Base-by-base conservation (phyloP, 225 moss, liverwort and hornwort genomes). In the Anthoceros angustus region DNA sequence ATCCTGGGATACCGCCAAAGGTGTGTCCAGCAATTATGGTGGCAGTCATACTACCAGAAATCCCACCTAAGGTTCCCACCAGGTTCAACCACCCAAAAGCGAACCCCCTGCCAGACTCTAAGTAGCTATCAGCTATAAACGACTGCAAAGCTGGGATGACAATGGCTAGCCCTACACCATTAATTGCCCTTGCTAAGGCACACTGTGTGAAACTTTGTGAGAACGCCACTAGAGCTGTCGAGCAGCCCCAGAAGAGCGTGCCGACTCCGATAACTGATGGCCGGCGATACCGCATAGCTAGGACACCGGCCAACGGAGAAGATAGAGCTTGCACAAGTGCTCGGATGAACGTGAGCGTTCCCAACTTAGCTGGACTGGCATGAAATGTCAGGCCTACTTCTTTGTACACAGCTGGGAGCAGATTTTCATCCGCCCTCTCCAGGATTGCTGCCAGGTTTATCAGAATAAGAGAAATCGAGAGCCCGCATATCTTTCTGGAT, bases 61-160 rank as follows among this genome's bases (percentile, higher is more conserved):
- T 94, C 23, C 84, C 90, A 70, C 94, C 94, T 63, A 90, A 41
- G 55, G 80, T 76, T 66, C 86, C 94, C 25, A 94, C 88, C 3
- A 94, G 81, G 77, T 88, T 94, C 66, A 94, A 72, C 90, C 90
- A 94, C 23, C 94, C 94, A 70, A 94, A 94, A 2, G 86, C 93
- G 42, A 94, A 86, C 43, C 93, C 93, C 76, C 93, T 78, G 9
- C 82, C 89, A 39, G 82, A 79, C 70, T 90, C 90, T 42, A 80
- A 41, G 70, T 90, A 84, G 76, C 93, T 94, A 71, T 94, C 93
- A 40, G 93, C 93, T 66, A 90, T 82, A 70, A 90, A 94, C 21
- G 93, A 94, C 75, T 94, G 93, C 6, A 94, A 81, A 21, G 93
- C 90, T 65, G 93, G 93, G 26, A 94, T 84, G 45, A 94, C 93